A percentile compares a stretch with the other conserved stretches of the same genome.
phyloP scores from a whole-genome alignment of 371 early-diverging fungal genomes.

The Furculomyces boomerangus region DNA sequence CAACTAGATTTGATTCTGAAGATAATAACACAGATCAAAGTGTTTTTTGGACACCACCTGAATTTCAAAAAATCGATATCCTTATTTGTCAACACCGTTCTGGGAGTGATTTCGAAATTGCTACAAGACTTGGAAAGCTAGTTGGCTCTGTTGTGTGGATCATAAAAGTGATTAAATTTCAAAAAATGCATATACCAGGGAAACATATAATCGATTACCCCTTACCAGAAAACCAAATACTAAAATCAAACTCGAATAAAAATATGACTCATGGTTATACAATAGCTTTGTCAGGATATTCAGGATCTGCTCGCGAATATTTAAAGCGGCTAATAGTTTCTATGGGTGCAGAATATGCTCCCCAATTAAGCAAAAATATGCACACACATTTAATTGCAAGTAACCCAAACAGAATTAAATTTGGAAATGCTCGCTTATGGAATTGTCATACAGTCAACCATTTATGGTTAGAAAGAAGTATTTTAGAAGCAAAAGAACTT shows the following conservation, averaged over 20 bases:
- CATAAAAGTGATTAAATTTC: constrained; percentile 23
- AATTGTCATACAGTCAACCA: constrained; percentile 61
- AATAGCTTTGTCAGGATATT: constrained; percentile 51
- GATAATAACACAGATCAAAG: background rate
- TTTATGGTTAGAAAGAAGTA: constrained; percentile 71
- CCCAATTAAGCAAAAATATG: constrained; percentile 26
- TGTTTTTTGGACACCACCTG: background rate
- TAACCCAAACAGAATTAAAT: constrained; percentile 43
- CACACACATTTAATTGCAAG: constrained; percentile 43
- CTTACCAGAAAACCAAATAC: constrained; percentile 25
- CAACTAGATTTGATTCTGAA: constrained; percentile 8
- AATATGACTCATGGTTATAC: constrained; percentile 10
- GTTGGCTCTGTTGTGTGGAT: constrained; percentile 47
- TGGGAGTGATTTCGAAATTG: constrained; percentile 30
- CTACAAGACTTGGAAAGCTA: constrained; percentile 37
- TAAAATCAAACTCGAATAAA: constrained; percentile 27
- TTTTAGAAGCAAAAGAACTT: constrained; percentile 31
- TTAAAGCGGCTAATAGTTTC: constrained; percentile 38
- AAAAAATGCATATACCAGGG: constrained; percentile 23
- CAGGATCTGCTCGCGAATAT: constrained; percentile 40
- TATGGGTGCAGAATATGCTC: constrained; percentile 43
- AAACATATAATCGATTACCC: constrained; percentile 36
- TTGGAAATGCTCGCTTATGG: constrained; percentile 33
- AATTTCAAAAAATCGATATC: constrained; percentile 24
- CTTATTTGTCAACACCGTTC: constrained; percentile 36